Conservation (phyloP, 169 alveolate species). For the Eimeria brunetti region DNA sequence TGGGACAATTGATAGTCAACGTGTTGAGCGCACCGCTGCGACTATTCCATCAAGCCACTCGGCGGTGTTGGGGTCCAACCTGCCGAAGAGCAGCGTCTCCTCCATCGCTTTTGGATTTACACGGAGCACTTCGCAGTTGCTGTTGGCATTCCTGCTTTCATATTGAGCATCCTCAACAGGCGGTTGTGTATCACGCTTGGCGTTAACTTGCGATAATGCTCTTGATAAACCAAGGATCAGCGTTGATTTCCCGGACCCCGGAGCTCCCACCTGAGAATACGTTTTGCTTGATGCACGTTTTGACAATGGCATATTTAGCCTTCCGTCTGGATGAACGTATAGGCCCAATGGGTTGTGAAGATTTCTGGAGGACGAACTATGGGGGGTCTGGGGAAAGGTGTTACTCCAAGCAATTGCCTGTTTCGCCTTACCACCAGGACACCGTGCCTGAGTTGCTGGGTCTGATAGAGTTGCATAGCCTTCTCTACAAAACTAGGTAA, state of each 20-base stretch:
- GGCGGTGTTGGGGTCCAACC: conserved; percentile 95
- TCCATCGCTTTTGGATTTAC: conserved; percentile 97
- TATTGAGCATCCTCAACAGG: background rate
- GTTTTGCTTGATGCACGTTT: background rate
- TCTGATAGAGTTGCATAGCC: conserved; percentile 95
- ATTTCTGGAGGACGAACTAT: background rate
- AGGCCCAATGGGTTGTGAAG: background rate
- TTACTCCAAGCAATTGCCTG: background rate
- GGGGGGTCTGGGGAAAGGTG: background rate
- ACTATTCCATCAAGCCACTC: conserved; percentile 96
- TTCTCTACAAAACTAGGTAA: conserved; percentile 92
- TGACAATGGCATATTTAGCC: background rate
- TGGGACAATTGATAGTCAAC: background rate
- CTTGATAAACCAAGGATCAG: conserved; percentile 47
- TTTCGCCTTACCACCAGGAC: conserved; percentile 94
- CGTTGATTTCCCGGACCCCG: conserved; percentile 65
- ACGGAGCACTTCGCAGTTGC: conserved; percentile 43
- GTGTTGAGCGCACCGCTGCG: conserved; percentile 90
- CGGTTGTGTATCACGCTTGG: background rate
- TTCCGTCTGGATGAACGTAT: background rate
- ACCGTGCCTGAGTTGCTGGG: conserved; percentile 96
- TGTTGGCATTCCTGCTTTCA: background rate
- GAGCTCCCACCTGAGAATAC: conserved; percentile 68
- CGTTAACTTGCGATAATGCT: conserved; percentile 29
- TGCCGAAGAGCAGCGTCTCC: conserved; percentile 93